Evolutionary conservation across 768 basidiomycete species (phyloP).

Genomic region (Erythrobasidium yunnanense): DNA sequence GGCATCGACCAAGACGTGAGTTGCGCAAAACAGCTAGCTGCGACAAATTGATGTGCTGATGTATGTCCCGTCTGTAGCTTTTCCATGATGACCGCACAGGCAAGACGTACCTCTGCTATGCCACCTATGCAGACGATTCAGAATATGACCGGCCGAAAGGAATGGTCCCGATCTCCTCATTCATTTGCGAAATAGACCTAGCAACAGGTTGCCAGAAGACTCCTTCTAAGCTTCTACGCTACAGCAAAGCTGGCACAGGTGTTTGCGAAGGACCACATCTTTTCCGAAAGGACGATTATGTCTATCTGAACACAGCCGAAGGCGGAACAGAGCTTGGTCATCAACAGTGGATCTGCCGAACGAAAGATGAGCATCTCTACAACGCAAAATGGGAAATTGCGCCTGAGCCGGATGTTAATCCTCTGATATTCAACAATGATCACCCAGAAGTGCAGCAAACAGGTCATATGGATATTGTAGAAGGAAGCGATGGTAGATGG

Average conservation of each 20-base stretch:
- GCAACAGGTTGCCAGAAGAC: background rate
- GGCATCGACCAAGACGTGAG: constrained; percentile 2
- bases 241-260: background rate
- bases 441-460: constrained; percentile 1
- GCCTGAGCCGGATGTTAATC: background rate
- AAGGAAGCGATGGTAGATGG: background rate
- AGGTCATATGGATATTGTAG: background rate
- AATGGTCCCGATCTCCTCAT: background rate
- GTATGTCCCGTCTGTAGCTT: background rate
- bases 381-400: background rate
- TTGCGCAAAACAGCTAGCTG: background rate
- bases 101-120: background rate
- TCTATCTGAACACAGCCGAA: background rate
- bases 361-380: background rate
- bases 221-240: background rate
- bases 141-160: background rate
- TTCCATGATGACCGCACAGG: background rate
- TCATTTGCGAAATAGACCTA: background rate
- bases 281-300: background rate
- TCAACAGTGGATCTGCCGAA: background rate
- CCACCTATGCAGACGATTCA: background rate
- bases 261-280: background rate
- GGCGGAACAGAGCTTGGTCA: background rate
- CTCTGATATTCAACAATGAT: background rate
- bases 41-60: background rate